Base-by-base conservation (phyloP, 441 rosid species). In the Aquilaria agallochum region DNA sequence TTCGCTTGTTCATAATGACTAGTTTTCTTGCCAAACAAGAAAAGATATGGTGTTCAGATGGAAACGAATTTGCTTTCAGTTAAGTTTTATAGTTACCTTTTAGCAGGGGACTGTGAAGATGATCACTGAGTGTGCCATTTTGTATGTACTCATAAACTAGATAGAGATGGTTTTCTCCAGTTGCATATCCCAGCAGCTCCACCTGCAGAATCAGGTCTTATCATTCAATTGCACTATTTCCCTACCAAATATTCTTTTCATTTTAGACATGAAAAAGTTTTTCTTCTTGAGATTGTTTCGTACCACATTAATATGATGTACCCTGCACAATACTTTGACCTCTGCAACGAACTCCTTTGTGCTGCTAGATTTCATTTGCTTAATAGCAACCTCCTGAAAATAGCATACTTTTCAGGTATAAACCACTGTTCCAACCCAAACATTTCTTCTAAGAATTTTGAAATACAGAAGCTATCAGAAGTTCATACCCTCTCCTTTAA, bases 251-350 rank as follows among this genome's bases (percentile, higher is more conserved):
- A 3, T 6, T 9, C 9, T 14, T 7, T 8, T 6, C 9, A 30
- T 50, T 9, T 6, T 8, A 7, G 11, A 15, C 9, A 15, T 51
- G 32, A 15, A 7, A 51, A 6, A 9, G 10, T 2, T 53, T 4
- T 20, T 20, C 40, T 46, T 6, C 20, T 44, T 9, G 11, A 20
- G 11, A 59, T 54, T 1, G 63, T 34, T 62, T 20, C 64, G 65
- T 65, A 60, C 79, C 83, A 71, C 72, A 67, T 75, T 81, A 55
- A 72, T 67, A 53, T 74, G 79, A 74, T 76, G 78, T 53, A 71
- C 56, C 64, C 63, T 76, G 77, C 75, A 73, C 60, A 74, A 50
- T 11, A 72, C 79, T 52, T 74, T 74, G 36, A 71, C 69, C 80
- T 80, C 77, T 1, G 75, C 67, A 5, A 64, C 60, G 55, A 78